These are phyloP conservation scores for Begonia loranthoides DNA, from an alignment of 306 rosid genomes.

Conservation along the genomic window DNA sequence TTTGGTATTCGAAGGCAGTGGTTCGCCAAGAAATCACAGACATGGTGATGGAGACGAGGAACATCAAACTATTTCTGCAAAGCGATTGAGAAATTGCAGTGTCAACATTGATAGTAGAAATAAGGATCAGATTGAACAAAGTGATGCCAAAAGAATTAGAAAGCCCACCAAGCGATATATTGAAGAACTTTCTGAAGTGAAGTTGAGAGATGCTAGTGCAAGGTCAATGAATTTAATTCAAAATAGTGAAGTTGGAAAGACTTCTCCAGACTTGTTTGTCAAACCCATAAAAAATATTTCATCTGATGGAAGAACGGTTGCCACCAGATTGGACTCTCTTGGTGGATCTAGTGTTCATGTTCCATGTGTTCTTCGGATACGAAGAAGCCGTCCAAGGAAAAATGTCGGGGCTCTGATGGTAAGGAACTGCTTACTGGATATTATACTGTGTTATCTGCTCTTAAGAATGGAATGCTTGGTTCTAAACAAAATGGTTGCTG, in stretches of 20 bases:
- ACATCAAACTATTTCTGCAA: slow-evolving; percentile 27
- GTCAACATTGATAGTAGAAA: slow-evolving; percentile 34
- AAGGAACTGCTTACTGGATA: slow-evolving; percentile 10
- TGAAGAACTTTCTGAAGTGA: slow-evolving; percentile 89
- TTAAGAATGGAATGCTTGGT: too few relatives aligned
- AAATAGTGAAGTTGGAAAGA: slow-evolving; percentile 25
- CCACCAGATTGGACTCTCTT: slow-evolving; percentile 60
- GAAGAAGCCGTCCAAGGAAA: slow-evolving; percentile 95
- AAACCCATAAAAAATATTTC: slow-evolving; percentile 34
- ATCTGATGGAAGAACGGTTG: slow-evolving; percentile 41
- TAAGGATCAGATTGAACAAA: slow-evolving; percentile 38
- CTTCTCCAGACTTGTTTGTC: slow-evolving; percentile 21
- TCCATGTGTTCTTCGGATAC: slow-evolving; percentile 78
- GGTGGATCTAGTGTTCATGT: slow-evolving; percentile 73
- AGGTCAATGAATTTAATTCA: slow-evolving; percentile 29
- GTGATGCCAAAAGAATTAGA: slow-evolving; percentile 71
- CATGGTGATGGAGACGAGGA: slow-evolving; percentile 27
- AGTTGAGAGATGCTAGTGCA: slow-evolving; percentile 42
- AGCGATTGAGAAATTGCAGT: slow-evolving; percentile 22
- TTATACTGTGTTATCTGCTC: too few relatives aligned
- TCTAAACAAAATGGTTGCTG: too few relatives aligned
- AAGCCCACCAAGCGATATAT: slow-evolving; percentile 94
- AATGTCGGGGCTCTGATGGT: slow-evolving; percentile 63
- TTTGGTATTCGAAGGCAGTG: slow-evolving; percentile 20
- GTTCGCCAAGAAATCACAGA: slow-evolving; percentile 20